Percentiles rank a stretch among this genome's conserved stretches.
Evolutionary conservation across 2,329 filamentous ascomycete species (phyloP).

Genomic region (Davidsoniella virescens): DNA sequence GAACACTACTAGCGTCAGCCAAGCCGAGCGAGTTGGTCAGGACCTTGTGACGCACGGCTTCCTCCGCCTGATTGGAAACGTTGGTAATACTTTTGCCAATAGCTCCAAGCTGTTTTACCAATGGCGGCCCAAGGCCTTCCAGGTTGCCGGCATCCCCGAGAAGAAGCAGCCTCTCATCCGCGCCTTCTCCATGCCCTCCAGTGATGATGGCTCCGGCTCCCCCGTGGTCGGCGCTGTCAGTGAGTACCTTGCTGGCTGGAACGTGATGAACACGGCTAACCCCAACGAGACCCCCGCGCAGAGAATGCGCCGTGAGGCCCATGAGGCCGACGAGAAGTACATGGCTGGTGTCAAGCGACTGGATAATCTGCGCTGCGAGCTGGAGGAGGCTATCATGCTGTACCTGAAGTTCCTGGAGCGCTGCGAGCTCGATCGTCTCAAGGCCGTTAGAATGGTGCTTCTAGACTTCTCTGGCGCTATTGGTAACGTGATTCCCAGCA

Average conservation of each 20-base stretch:
- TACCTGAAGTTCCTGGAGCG: slow-evolving; percentile 94
- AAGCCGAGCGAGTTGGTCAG: slow-evolving; percentile 88
- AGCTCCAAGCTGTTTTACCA: slow-evolving; percentile 96
- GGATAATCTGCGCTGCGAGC: slow-evolving; percentile 75
- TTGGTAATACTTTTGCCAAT: slow-evolving; percentile 91
- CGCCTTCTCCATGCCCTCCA: slow-evolving; percentile 54
- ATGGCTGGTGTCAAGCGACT: slow-evolving; percentile 73
- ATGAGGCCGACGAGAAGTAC: slow-evolving; percentile 85
- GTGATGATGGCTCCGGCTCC: slow-evolving; percentile 32
- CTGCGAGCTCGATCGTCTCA: slow-evolving; percentile 87
- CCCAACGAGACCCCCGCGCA: slow-evolving; percentile 89
- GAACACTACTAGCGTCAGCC: slow-evolving; percentile 67
- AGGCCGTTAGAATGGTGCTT: slow-evolving; percentile 95
- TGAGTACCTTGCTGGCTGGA: slow-evolving; percentile 86
- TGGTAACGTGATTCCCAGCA: slow-evolving; percentile 90
- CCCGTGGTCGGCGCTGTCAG: slow-evolving; percentile 68
- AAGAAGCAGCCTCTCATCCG: slow-evolving; percentile 61
- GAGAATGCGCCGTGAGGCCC: slow-evolving; percentile 72
- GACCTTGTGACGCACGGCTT: slow-evolving; percentile 78
- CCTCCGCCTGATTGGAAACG: slow-evolving; percentile 78
- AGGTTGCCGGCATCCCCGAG: slow-evolving; percentile 72
- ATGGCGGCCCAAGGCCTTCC: slow-evolving; percentile 86
- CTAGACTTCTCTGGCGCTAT: slow-evolving; percentile 94
- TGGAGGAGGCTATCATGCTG: slow-evolving; percentile 89
- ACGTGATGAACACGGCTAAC: slow-evolving; percentile 41